A percentile compares a stretch with the other conserved stretches of the same genome.
These are phyloP conservation scores for Cladorrhinum samala DNA, from an alignment of 495 filamentous ascomycete genomes.

Conservation along the genomic window DNA sequence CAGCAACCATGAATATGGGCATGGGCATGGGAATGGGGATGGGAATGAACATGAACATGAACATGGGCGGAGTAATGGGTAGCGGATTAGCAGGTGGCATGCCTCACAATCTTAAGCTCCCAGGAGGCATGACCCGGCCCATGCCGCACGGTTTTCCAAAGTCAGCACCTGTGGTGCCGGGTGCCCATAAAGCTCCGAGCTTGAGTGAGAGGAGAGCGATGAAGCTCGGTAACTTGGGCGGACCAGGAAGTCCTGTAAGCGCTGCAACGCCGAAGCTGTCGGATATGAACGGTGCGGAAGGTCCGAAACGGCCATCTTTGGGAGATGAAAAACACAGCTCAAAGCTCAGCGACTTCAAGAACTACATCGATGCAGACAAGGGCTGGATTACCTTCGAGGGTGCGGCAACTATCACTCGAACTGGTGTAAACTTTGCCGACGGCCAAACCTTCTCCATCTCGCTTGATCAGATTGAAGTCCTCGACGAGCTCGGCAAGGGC, in stretches of 20 bases:
- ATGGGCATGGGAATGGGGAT: constrained; percentile 9
- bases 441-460: constrained; percentile 91
- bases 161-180: constrained; percentile 43
- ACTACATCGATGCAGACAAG: constrained; percentile 85
- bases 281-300: constrained; percentile 21
- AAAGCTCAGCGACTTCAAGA: constrained; percentile 82
- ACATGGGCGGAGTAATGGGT: constrained; percentile 8
- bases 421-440: constrained; percentile 85
- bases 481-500: constrained; percentile 95
- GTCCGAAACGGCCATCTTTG: constrained; percentile 16
- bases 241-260: constrained; percentile 20
- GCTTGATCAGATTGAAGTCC: constrained; percentile 86
- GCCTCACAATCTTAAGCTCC: constrained; percentile 34
- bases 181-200: constrained; percentile 22
- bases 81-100: constrained; percentile 28
- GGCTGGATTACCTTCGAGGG: constrained; percentile 90
- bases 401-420: constrained; percentile 80
- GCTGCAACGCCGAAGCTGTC: constrained; percentile 26
- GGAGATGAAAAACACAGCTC: constrained; percentile 48
- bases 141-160: constrained; percentile 38
- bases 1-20: constrained; percentile 3
- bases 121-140: constrained; percentile 35
- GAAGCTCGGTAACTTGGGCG: constrained; percentile 36
- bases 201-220: constrained; percentile 35
- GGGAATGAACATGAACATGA: constrained; percentile 9